Conservation (phyloP, 1,284 basidiomycete species). For the Melampsora medusae region DNA sequence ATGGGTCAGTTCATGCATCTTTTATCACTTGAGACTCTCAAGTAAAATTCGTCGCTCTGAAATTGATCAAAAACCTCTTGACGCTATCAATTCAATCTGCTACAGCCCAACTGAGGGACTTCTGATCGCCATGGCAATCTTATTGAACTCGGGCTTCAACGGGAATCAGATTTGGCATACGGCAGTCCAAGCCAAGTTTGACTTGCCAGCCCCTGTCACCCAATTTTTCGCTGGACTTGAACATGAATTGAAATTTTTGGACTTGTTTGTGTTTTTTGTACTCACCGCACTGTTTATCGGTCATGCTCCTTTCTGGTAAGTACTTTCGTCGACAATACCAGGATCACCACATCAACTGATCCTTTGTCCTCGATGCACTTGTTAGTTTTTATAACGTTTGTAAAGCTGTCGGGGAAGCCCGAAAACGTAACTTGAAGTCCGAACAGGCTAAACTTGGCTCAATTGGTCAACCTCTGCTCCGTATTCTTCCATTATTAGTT, state of each 20-base stretch:
- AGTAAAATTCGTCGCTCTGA: not conserved
- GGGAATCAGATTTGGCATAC: conserved; percentile 29
- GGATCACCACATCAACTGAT: not conserved
- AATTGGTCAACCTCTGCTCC: conserved; percentile 22
- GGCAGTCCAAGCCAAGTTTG: conserved; percentile 9
- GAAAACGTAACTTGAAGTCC: not conserved
- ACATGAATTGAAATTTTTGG: conserved; percentile 16
- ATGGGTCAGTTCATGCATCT: conserved; percentile 23
- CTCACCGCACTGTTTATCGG: conserved; percentile 35
- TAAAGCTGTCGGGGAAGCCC: conserved; percentile 13
- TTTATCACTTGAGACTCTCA: not conserved
- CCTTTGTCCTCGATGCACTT: not conserved
- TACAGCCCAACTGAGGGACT: conserved; percentile 37
- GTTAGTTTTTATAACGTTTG: conserved; percentile 34
- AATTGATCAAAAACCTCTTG: not conserved
- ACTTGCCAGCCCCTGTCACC: conserved; percentile 11
- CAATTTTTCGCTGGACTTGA: conserved; percentile 14
- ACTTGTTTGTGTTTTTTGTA: conserved; percentile 37
- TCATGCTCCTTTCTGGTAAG: conserved; percentile 38
- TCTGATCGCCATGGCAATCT: conserved; percentile 39
- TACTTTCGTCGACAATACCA: not conserved
- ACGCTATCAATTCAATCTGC: not conserved
- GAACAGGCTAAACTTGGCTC: conserved; percentile 18
- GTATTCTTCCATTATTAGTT: conserved; percentile 13
- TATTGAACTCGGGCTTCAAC: conserved; percentile 17